phyloP scores from a whole-genome alignment of 176 grass and related monocot genomes.

The Guadua angustifolia region DNA sequence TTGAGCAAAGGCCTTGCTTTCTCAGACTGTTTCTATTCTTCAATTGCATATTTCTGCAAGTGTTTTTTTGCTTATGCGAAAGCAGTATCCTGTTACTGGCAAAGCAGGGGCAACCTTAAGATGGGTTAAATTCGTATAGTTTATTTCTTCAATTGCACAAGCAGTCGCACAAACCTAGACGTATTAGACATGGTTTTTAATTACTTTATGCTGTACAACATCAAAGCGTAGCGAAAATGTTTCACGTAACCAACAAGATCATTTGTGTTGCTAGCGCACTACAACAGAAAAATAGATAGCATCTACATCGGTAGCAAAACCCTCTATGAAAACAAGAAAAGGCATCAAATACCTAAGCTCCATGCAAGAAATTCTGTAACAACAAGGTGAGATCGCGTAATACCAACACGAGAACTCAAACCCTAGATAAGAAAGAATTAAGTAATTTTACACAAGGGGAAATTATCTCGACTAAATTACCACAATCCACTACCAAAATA shows the following conservation, averaged over 20 bases:
- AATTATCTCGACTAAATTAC: constrained; percentile 3
- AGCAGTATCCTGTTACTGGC: constrained; percentile 38
- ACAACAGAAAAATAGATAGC: constrained; percentile 5
- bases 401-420: constrained; percentile 15
- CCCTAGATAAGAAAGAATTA: not conserved
- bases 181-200: not conserved
- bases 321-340: not conserved
- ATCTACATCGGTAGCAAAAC: not conserved
- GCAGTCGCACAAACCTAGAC: constrained; percentile 17
- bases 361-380: not conserved
- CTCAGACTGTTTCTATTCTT: constrained; percentile 29
- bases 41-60: constrained; percentile 34
- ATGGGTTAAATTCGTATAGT: constrained; percentile 6
- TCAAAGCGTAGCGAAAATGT: not conserved
- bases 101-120: constrained; percentile 22
- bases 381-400: not conserved
- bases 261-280: not conserved
- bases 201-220: not conserved
- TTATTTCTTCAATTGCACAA: not conserved
- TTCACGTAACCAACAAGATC: not conserved
- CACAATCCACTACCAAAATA: not conserved
- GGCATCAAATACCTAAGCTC: constrained; percentile 15
- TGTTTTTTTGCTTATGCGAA: constrained; percentile 32
- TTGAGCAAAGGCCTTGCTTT: constrained; percentile 27
- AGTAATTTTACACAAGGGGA: not conserved